phyloP scores from a whole-genome alignment of 2,329 filamentous ascomycete species.

The Cladophialophora yegresii region DNA sequence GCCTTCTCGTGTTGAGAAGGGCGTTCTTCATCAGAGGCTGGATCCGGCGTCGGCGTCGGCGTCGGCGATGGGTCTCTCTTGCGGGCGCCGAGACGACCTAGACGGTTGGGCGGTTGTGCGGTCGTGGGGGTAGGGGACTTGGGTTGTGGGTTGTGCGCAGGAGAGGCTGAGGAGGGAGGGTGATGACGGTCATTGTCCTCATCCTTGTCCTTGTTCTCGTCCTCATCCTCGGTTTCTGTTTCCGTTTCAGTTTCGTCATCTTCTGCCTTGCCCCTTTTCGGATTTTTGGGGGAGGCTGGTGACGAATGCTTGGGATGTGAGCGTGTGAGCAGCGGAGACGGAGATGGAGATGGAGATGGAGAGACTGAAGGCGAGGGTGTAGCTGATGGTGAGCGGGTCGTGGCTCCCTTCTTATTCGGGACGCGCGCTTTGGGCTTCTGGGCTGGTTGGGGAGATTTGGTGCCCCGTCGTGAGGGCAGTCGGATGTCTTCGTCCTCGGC shows the following conservation, averaged over 20 bases:
- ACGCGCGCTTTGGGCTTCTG: constrained; percentile 14
- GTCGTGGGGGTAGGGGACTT: neutral
- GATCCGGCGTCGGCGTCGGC: neutral
- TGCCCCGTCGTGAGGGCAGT: neutral
- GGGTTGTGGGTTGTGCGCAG: neutral
- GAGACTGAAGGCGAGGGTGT: neutral
- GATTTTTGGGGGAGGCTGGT: neutral
- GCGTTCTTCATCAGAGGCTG: neutral
- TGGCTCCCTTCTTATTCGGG: constrained; percentile 21
- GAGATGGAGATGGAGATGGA: neutral
- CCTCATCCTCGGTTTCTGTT: neutral
- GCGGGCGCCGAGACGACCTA: constrained; percentile 10
- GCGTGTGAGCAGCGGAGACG: neutral
- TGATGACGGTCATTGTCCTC: neutral
- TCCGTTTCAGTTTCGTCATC: neutral
- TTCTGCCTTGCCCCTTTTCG: neutral
- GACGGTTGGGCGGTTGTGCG: neutral
- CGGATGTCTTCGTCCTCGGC: constrained; percentile 15
- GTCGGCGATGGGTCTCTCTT: constrained; percentile 6
- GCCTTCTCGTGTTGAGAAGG: neutral
- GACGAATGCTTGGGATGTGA: neutral
- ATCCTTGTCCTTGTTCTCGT: neutral
- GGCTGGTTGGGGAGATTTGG: neutral
- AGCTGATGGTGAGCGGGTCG: constrained; percentile 27
- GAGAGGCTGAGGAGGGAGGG: neutral